Evolutionary conservation across 148 eudicot genomes (phyloP).

Genomic region (Camellia sinensis): DNA sequence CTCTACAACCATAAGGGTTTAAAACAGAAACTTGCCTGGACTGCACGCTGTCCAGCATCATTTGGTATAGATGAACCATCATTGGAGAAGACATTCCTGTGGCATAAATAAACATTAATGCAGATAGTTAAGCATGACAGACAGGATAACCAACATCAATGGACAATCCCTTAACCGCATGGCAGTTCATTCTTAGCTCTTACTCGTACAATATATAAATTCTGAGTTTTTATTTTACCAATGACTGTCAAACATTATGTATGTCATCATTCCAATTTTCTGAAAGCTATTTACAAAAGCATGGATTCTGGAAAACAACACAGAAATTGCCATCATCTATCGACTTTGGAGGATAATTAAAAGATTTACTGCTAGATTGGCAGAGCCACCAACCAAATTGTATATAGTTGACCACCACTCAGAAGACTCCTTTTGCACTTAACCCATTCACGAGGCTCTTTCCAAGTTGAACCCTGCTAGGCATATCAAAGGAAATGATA

Average conservation of each 20-base stretch:
- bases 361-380: neutral
- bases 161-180: neutral
- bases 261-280: neutral
- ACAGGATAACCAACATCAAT: conserved; percentile 6
- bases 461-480: neutral
- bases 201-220: neutral
- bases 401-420: neutral
- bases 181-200: neutral
- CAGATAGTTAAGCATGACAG: conserved; percentile 2
- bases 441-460: neutral
- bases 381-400: neutral
- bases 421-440: neutral
- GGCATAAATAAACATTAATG: conserved; percentile 9
- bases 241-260: neutral
- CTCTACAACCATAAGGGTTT: neutral
- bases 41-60: conserved; percentile 61
- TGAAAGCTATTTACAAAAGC: neutral
- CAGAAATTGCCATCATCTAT: neutral
- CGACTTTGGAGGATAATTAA: neutral
- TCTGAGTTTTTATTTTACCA: neutral
- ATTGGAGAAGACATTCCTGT: conserved; percentile 80
- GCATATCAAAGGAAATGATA: neutral
- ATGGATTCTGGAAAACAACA: neutral
- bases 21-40: conserved; percentile 59
- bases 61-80: conserved; percentile 68